Base-by-base conservation (phyloP, 495 filamentous ascomycete species). In the Aspergillus nidulans region DNA sequence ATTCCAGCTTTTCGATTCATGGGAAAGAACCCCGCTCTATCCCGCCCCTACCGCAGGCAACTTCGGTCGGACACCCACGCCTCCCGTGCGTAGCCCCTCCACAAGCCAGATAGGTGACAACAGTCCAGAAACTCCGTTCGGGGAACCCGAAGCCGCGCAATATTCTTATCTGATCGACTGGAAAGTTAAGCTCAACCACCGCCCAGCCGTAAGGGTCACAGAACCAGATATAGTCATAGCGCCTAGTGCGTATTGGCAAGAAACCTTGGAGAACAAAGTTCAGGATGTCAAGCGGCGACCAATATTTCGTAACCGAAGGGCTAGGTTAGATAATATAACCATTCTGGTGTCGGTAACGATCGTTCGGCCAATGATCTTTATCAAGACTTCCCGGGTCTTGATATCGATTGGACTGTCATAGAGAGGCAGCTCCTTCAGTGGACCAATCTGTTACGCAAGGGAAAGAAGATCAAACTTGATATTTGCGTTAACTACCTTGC, bases 111-210 rank as follows among this genome's bases (percentile, higher is more conserved):
- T 43, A 43, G 6, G 23, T n/a, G 5, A 26, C 15, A 19, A 25
- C 16, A 19, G 13, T 42, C 39, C 19, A 6, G n/a, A 42, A 20
- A 42, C 39, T 15, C 1, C 19, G 39, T 42, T 19, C n/a, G 3
- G 5, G n/a, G n/a, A 42, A 2, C n/a, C 39, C 13, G 6, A 21
- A 42, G 5, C n/a, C 39, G 39, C 39, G 15, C 42, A 45, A 25
- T 21, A 66, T 45, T 59, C 63, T 62, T 71, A 63, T 56, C 58
- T 57, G 24, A 62, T 69, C 40, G 56, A 70, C 47, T 70, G 58
- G 63, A 66, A 65, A 48, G 45, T 70, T 13, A 55, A 32, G 13
- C 40, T 70, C 30, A 66, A 68, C 59, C 38, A 49, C 42, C 52
- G 59, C 51, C 40, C 38, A 24, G 51, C 59, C 43, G 50, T 53